These are phyloP conservation scores for Epicoccum nigrum DNA, from an alignment of 2,329 filamentous ascomycete species.

Conservation along the genomic window DNA sequence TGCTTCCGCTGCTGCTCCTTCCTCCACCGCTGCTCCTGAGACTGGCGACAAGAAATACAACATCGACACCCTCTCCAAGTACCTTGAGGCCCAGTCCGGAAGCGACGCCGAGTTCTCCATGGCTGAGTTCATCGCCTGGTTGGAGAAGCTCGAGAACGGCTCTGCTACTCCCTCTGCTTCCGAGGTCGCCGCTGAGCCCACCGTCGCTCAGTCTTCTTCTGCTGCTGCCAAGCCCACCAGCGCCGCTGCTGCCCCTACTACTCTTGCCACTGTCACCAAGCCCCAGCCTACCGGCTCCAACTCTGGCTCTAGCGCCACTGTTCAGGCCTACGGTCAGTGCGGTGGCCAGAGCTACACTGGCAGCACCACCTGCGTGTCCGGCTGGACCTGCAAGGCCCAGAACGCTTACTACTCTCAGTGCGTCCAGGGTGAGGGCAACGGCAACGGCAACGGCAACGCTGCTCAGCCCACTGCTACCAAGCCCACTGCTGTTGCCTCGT, in stretches of 20 bases:
- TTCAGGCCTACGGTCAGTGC: conserved; percentile 47
- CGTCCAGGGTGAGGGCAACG: conserved; percentile 22
- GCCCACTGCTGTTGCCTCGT: conserved; percentile 6
- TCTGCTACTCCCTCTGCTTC: conserved; percentile 14
- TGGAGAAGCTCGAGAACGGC: conserved; percentile 17
- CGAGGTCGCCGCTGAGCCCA: conserved; percentile 5
- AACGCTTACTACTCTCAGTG: conserved; percentile 58
- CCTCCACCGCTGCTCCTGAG: conserved; percentile 14
- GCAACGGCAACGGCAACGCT: conserved; percentile 10
- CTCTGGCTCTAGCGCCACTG: conserved; percentile 21
- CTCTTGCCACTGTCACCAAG: conserved; percentile 29
- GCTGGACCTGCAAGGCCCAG: conserved; percentile 47
- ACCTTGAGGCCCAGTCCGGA: conserved; percentile 15
- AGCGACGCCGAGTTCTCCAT: conserved; percentile 14
- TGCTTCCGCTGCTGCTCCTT: conserved; percentile 18
- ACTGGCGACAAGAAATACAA: conserved; percentile 15
- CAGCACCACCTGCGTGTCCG: conserved; percentile 46
- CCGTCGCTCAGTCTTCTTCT: conserved; percentile 2
- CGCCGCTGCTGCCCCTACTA: conserved; percentile 20
- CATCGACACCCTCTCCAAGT: conserved; percentile 7
- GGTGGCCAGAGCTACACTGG: conserved; percentile 53
- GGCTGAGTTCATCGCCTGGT: conserved; percentile 16
- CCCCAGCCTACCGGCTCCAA: conserved; percentile 26
- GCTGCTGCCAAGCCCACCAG: conserved; percentile 1
- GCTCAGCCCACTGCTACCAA: conserved; percentile 17